Conservation (phyloP, 768 basidiomycete species). For the Atractiella rhizophila region DNA sequence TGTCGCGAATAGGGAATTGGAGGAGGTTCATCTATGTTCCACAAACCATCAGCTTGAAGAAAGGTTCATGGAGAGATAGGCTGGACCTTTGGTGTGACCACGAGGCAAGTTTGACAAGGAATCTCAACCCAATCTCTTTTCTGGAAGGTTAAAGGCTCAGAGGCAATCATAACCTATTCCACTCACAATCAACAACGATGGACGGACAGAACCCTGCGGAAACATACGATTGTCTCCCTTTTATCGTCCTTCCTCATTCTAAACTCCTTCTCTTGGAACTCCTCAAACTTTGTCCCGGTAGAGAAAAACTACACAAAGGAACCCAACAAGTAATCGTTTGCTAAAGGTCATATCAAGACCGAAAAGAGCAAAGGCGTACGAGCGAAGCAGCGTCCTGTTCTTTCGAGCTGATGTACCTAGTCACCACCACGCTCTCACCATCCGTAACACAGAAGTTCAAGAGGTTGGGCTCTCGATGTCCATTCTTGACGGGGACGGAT, state of each 20-base stretch:
- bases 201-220: background rate
- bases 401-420: constrained; percentile 76
- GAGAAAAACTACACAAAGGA: constrained; percentile 52
- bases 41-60: background rate
- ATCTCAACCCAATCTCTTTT: constrained; percentile 98
- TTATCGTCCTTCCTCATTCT: constrained; percentile 82
- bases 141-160: constrained; percentile 77
- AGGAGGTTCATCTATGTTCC: constrained; percentile 5
- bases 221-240: constrained; percentile 82
- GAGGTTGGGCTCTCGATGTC: constrained; percentile 34
- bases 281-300: constrained; percentile 77
- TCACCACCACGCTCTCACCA: constrained; percentile 75
- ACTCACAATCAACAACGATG: background rate
- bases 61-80: background rate
- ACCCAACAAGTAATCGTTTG: background rate
- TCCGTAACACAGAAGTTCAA: constrained; percentile 89
- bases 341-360: background rate
- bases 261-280: constrained; percentile 67
- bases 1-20: constrained; percentile 8
- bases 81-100: constrained; percentile 73
- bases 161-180: constrained; percentile 1
- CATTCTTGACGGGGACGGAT: constrained; percentile 26
- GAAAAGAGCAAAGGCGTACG: background rate
- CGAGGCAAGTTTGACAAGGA: constrained; percentile 79
- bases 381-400: constrained; percentile 79